Evolutionary conservation across 176 grass and related monocot genomes (phyloP).

Genomic region (Triticum urartu): DNA sequence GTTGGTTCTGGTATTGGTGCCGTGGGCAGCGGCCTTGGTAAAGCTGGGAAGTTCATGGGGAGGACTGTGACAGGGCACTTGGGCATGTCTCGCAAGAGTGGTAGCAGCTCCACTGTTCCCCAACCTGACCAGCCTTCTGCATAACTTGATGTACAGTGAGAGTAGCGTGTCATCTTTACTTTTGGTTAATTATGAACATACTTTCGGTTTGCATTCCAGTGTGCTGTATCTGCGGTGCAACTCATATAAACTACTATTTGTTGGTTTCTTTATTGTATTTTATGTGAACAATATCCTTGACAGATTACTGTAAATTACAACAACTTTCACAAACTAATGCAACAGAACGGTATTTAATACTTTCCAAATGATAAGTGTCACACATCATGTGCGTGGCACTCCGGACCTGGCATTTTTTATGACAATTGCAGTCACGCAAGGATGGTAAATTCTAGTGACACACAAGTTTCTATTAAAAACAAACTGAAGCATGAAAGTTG

Average conservation of each 20-base stretch:
- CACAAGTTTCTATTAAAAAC: too few relatives aligned
- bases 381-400: too few relatives aligned
- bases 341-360: not conserved
- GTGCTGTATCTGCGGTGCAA: not conserved
- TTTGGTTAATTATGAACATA: not conserved
- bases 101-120: conserved; percentile 42
- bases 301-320: conserved; percentile 24
- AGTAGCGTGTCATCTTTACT: not conserved
- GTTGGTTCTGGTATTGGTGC: conserved; percentile 74
- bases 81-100: conserved; percentile 75
- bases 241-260: conserved; percentile 23
- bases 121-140: conserved; percentile 42
- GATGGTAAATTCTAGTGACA: too few relatives aligned
- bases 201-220: not conserved
- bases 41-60: conserved; percentile 93
- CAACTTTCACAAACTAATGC: not conserved
- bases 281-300: not conserved
- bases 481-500: too few relatives aligned
- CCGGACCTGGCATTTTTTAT: too few relatives aligned
- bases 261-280: conserved; percentile 8
- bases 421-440: too few relatives aligned
- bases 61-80: conserved; percentile 61
- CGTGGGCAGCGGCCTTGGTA: conserved; percentile 68
- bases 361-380: too few relatives aligned
- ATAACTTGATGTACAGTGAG: conserved; percentile 31